A percentile compares a stretch with the other conserved stretches of the same genome.
phyloP scores from a whole-genome alignment of 305 asterid species.

The Fraxinus nigra region DNA sequence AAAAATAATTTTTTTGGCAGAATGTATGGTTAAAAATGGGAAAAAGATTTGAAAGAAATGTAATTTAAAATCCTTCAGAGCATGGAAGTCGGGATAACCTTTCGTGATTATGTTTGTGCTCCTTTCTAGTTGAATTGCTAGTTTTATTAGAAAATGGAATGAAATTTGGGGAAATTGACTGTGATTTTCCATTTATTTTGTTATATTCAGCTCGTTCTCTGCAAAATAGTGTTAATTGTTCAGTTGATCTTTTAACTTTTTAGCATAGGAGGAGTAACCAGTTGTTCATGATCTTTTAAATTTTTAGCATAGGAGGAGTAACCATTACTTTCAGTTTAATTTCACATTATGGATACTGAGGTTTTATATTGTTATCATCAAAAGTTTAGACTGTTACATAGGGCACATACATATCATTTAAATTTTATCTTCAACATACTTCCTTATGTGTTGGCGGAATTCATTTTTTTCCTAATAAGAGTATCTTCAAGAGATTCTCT shows the following conservation, averaged over 20 bases:
- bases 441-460: background rate
- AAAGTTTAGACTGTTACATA: background rate
- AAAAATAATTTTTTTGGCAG: too few relatives aligned
- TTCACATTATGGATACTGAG: background rate
- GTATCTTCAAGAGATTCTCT: too few relatives aligned
- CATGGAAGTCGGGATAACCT: constrained; percentile 98
- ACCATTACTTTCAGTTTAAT: background rate
- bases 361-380: background rate
- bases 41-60: background rate
- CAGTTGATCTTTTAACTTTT: background rate
- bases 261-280: background rate
- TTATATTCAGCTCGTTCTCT: background rate
- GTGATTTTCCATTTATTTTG: constrained; percentile 1
- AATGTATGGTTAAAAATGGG: too few relatives aligned
- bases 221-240: background rate
- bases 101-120: constrained; percentile 77
- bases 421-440: background rate
- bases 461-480: too few relatives aligned
- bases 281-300: background rate
- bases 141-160: background rate
- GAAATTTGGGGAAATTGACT: background rate
- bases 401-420: background rate
- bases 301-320: background rate
- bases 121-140: background rate
- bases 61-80: constrained; percentile 61